A percentile compares a stretch with the other conserved stretches of the same genome.
Evolutionary conservation across 257 asterid species (phyloP).

Genomic region (Plantago elongata): DNA sequence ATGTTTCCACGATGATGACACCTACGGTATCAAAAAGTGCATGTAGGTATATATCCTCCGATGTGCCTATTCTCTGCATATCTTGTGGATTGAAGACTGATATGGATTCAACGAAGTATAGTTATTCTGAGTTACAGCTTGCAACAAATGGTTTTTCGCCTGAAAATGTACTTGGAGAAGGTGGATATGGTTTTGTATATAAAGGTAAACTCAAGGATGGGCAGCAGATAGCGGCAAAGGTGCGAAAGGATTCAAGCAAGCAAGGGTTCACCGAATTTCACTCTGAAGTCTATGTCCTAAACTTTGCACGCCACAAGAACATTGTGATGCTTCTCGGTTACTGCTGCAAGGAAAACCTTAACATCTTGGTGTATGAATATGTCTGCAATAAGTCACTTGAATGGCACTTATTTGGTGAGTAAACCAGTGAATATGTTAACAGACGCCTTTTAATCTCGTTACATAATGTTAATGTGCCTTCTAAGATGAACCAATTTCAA

Average conservation of each 20-base stretch:
- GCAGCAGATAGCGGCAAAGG: slow-evolving; percentile 76
- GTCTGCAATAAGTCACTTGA: slow-evolving; percentile 75
- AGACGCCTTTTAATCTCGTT: not conserved
- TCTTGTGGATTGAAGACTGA: slow-evolving; percentile 67
- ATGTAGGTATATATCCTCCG: slow-evolving; percentile 31
- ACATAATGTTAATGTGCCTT: not conserved
- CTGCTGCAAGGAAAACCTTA: slow-evolving; percentile 73
- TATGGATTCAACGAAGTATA: slow-evolving; percentile 50
- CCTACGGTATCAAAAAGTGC: slow-evolving; percentile 34
- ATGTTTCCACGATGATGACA: slow-evolving; percentile 21
- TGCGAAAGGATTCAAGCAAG: slow-evolving; percentile 67
- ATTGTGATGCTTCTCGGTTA: slow-evolving; percentile 84
- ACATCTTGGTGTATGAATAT: slow-evolving; percentile 71
- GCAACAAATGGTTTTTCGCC: slow-evolving; percentile 66
- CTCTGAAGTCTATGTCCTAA: slow-evolving; percentile 62
- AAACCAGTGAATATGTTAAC: not conserved
- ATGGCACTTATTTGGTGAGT: slow-evolving; percentile 76
- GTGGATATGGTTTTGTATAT: slow-evolving; percentile 76
- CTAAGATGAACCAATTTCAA: not conserved
- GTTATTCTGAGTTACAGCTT: slow-evolving; percentile 62
- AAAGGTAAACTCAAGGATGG: slow-evolving; percentile 68
- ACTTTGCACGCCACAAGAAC: slow-evolving; percentile 75
- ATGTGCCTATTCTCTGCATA: slow-evolving; percentile 63
- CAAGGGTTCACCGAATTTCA: slow-evolving; percentile 70
- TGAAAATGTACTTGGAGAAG: slow-evolving; percentile 73